Evolutionary conservation across 1,284 basidiomycete species (phyloP), one percentile per base, ranked within the genome.

Genomic region (Singerocomus inundabilis): DNA sequence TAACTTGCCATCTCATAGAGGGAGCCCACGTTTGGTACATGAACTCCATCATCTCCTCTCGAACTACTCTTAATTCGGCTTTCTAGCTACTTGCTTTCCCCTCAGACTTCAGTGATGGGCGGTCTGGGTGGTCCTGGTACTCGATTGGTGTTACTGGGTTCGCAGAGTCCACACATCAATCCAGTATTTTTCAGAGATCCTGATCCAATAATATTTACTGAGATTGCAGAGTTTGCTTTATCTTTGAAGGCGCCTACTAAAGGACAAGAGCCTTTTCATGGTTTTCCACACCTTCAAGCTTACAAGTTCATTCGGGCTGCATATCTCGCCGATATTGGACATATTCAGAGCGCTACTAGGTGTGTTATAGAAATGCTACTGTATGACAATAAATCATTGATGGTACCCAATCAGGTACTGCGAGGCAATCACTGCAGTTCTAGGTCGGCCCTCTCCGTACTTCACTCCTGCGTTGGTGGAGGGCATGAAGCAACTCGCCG

Each of bases 161-260:
- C 81, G 24, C 79, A 76, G 41, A 82, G 72, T 63, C 86, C 85
- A 1, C 73, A 74, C 36, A 61, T 62, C 13, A 72, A 70, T 47
- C 73, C 80, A 0, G 74, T 70, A 32, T 87, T 85, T 61, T 73
- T 78, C 60, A 83, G 80, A 61, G 85, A 95, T 63, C 70, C 81
- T 9, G 95, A 98, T 65, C 74, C 85, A 7, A 77, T 94, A 51
- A 81, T 97, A 54, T 84, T 98, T 57, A 88, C 93, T 6, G 97
- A 99, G 72, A 86, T 98, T 35, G 75, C 88, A 9, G 97, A 99
- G 71, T 99, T 93, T 66, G 94, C 93, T 0, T 69, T 94, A 50
- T 92, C 92, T 16, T 72, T 98, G 21, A 73, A 81, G 15, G 72
- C 85, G 0, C 71, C 82, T 0, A 64, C 77, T 6, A 98, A 98